phyloP scores from a whole-genome alignment of 2,329 filamentous ascomycete genomes.

The Sporothrix pallida region DNA sequence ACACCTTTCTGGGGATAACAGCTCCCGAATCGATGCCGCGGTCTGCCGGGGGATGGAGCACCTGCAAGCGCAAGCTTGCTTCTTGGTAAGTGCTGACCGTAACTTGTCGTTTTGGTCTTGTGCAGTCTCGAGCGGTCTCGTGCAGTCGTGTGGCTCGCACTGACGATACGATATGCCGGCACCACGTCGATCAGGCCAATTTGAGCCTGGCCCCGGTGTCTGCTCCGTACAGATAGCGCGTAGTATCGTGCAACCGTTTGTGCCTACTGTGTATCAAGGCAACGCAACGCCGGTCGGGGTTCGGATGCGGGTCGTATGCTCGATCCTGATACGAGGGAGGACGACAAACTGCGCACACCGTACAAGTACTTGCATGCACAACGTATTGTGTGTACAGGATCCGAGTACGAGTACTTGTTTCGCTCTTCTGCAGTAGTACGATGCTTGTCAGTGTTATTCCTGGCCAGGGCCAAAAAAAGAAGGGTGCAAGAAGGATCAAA shows the following conservation, averaged over 20 bases:
- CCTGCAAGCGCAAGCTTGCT: neutral
- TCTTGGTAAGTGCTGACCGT: slow-evolving; percentile 12
- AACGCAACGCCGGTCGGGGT: neutral
- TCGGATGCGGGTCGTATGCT: slow-evolving; percentile 1
- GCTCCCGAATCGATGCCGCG: slow-evolving; percentile 13
- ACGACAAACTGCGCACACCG: neutral
- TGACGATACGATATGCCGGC: slow-evolving; percentile 18
- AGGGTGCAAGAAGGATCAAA: slow-evolving; percentile 9
- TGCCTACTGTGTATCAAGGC: neutral
- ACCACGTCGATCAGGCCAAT: slow-evolving; percentile 22
- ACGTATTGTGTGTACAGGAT: no score
- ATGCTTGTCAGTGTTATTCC: slow-evolving; percentile 8
- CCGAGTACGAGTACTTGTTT: neutral
- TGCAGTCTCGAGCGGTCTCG: slow-evolving; percentile 1
- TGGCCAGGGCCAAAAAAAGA: slow-evolving; percentile 3
- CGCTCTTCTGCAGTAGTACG: neutral
- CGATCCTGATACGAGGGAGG: neutral
- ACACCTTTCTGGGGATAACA: neutral
- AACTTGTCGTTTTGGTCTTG: neutral
- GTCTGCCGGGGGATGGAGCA: slow-evolving; percentile 3
- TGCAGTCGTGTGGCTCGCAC: slow-evolving; percentile 1
- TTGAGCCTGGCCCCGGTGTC: neutral
- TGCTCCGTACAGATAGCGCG: neutral
- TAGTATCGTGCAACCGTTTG: neutral
- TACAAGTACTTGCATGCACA: no score